Evolutionary conservation across 345 rosid species (phyloP), one percentile per base, ranked within the genome.

Genomic region (Laguncularia racemosa): DNA sequence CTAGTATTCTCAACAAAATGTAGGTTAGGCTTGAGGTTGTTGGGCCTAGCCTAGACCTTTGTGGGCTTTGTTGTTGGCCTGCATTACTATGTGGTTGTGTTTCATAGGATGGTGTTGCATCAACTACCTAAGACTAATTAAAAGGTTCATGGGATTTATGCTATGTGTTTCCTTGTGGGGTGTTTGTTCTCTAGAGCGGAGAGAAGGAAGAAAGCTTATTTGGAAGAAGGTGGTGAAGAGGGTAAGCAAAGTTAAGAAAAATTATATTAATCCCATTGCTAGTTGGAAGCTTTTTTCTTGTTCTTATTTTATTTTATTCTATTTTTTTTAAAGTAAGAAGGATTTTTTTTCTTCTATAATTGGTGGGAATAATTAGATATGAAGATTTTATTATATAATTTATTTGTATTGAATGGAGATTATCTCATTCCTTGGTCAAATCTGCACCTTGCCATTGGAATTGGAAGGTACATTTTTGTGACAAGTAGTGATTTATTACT

Each of bases 41-140:
- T 95, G 73, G 86, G 97, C 58, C 46, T 88, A 44, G 89, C 68
- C 11, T 97, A 90, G 61, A 80, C 73, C 0, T 64, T 90, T 1
- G 89, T 90, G 50, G 93, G 96, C 52, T 80, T 72, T 44, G 83
- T 96, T 0, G 71, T 95, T 1, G 99, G 99, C 26, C 56, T 95
- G 28, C 99, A 95, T 63, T 87, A 78, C 71, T 95, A 95, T 77
- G 84, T 88, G 67, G 78, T 89, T 40, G 95, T 95, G 53, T 95
- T 90, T 58, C 99, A 95, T 64, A 73, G 87, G 70, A 78, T 86
- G 71, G 89, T 95, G 46, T 63, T 84, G 57, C 96, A 58, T 53
- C 87, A 85, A 51, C 89, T 88, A 26, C 99, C 97, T 5, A 86
- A 66, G 84, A 85, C 99, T 0, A 87, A 78, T 57, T 95, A 97